Base-by-base conservation (phyloP, 805 yeast genomes). In the Suhomyces tanzawaensis region DNA sequence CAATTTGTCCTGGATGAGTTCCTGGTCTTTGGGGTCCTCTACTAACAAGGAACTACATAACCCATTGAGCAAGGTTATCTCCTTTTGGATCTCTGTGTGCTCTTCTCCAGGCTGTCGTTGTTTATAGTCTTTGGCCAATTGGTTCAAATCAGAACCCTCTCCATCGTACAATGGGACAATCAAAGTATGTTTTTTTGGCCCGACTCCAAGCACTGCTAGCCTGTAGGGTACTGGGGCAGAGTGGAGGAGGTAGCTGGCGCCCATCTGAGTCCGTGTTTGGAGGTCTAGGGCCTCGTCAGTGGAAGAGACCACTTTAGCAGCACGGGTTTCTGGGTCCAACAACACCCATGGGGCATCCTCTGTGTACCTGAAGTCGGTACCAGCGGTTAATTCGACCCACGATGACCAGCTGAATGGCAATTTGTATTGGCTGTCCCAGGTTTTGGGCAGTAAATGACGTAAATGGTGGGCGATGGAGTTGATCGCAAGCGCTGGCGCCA, bases 391-490 rank as follows among this genome's bases (percentile, higher is more conserved):
- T 8, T 16, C 33, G 11, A 49, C 35, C 61, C 63, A 60, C 23
- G 52, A 54, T 11, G 33, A 37, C 69, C 71, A 64, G 29, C 52
- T 40, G 38, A 65, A 65, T 1, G 66, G 65, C 3, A 62, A 23
- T 19, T 48, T 37, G 32, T 55, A 49, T 4, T 40, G 25, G 3
- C 60, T 48, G 32, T 52, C 54, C 7, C 53, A 53, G 15, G 14
- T 45, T 23, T 19, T 51, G 30, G 25, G 19, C 40, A 17, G 43
- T n/a, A n/a, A n/a, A n/a, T n/a, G n/a, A n/a, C n/a, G 30, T 22
- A 34, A 19, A 7, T 32, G 13, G 6, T 19, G 27, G 16, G 15
- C 11, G 16, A 52, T 28, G 3, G 32, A 15, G 16, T 38, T 27
- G 11, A 50, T 29, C 55, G 58, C 51, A 4, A 64, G 40, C 7